A percentile compares a stretch with the other conserved stretches of the same genome.
Evolutionary conservation across 306 rosid genomes (phyloP).

Genomic region (Sechiopsis laciniata): DNA sequence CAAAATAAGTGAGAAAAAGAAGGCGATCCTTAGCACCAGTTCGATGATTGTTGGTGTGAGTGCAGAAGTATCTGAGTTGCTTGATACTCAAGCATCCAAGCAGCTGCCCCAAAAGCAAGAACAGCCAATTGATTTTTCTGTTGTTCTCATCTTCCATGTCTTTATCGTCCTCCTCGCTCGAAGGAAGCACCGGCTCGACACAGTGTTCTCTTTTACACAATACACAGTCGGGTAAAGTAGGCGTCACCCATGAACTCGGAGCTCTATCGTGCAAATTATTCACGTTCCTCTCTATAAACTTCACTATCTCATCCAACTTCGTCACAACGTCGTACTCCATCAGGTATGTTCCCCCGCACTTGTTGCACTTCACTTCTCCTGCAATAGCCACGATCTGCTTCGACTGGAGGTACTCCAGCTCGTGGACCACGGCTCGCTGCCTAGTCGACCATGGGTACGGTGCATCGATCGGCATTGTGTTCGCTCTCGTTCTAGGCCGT

Average conservation of each 20-base stretch:
- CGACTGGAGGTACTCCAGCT: neutral
- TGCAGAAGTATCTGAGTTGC: constrained; percentile 47
- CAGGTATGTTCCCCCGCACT: constrained; percentile 26
- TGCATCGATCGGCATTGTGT: neutral
- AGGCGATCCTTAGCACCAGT: constrained; percentile 55
- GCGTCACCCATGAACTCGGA: constrained; percentile 31
- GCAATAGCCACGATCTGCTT: constrained; percentile 20
- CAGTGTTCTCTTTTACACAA: constrained; percentile 29
- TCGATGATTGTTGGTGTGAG: constrained; percentile 38
- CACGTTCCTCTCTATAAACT: neutral
- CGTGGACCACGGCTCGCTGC: constrained; percentile 40
- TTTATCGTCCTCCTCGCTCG: too few relatives aligned
- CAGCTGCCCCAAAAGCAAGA: constrained; percentile 44
- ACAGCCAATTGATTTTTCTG: constrained; percentile 49
- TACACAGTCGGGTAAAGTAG: constrained; percentile 27
- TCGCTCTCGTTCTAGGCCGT: too few relatives aligned
- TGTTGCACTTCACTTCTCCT: constrained; percentile 37
- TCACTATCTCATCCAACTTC: neutral
- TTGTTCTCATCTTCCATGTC: constrained; percentile 11
- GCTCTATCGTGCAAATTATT: constrained; percentile 33
- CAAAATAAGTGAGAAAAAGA: constrained; percentile 37
- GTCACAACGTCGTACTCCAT: constrained; percentile 16
- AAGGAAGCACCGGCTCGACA: constrained; percentile 29
- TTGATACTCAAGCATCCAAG: constrained; percentile 41
- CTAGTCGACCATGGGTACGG: constrained; percentile 23